Base-by-base conservation (phyloP, 106 monocot genomes). In the Allium cepa region DNA sequence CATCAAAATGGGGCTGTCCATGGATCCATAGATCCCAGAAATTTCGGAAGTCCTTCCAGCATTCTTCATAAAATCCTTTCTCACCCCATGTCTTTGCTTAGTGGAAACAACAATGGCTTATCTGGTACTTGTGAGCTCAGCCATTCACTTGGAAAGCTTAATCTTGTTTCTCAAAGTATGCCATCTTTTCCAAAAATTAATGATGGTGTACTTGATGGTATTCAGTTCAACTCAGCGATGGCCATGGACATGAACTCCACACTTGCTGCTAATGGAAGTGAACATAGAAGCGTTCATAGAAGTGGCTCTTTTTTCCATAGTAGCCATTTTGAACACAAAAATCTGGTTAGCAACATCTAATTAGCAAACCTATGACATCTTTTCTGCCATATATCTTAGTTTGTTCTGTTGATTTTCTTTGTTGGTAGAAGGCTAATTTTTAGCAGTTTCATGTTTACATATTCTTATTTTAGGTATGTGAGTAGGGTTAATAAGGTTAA, bases 91-190 rank as follows among this genome's bases (percentile, higher is more conserved):
- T 71, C 78, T 62, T 17, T 70, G 46, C 63, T 78, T 12, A 62
- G 59, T 3, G 76, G 73, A 48, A 77, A 69, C 69, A 76, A 76
- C n/a, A 63, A 60, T 74, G 83, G 60, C 61, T 74, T 74, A 60
- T 59, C 74, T 66, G 59, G 65, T 10, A 58, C 63, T 63, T 26
- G 8, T 66, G 92, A 92, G 11, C 59, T 77, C 13, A 74, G 77
- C 64, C 77, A 83, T 69, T 86, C 96, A 59, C 47, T 83, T 10
- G 85, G 81, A 16, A 85, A 80, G 26, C 65, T 67, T 75, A 92
- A 82, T 15, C 82, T 73, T 69, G 79, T 84, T 36, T 87, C 76
- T 57, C 82, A 87, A 67, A 62, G 61, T 48, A 59, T 78, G 58
- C 59, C 69, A 49, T 53, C 71, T 10, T 73, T 90, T 56, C 81